Evolutionary conservation across 352 stramenopile genomes (phyloP).

Genomic region (Phytophthora ohioensis): DNA sequence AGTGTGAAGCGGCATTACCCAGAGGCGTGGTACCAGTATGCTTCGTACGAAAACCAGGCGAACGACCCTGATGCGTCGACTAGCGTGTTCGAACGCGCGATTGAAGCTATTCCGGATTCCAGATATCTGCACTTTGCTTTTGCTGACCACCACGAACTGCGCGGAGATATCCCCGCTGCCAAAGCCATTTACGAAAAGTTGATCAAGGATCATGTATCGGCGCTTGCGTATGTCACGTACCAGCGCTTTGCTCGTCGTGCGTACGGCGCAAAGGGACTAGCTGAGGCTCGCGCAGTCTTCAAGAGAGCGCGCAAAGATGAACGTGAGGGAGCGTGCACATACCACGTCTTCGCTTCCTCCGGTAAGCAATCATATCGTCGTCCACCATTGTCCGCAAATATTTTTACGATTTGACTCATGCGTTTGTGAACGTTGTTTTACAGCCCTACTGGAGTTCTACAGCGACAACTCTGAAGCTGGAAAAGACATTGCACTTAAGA

Average conservation of each 20-base stretch:
- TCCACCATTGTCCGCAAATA: not conserved
- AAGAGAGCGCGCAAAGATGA: conserved; percentile 86
- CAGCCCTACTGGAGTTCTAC: conserved; percentile 89
- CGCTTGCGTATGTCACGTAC: conserved; percentile 87
- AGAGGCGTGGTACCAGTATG: conserved; percentile 90
- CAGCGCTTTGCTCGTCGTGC: conserved; percentile 85
- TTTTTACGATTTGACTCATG: conserved; percentile 12
- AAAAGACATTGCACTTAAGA: conserved; percentile 90
- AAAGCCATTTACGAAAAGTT: conserved; percentile 87
- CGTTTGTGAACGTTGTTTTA: conserved; percentile 12
- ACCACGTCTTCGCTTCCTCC: conserved; percentile 85
- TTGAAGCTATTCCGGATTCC: conserved; percentile 86
- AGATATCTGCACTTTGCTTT: conserved; percentile 83
- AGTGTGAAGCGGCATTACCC: conserved; percentile 81
- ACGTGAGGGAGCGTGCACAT: conserved; percentile 81
- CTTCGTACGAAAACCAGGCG: conserved; percentile 79
- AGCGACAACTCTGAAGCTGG: conserved; percentile 82
- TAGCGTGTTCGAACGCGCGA: conserved; percentile 71
- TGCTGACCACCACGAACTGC: conserved; percentile 84
- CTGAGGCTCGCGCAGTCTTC: conserved; percentile 83
- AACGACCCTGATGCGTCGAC: conserved; percentile 78
- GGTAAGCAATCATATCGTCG: conserved; percentile 43
- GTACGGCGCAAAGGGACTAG: conserved; percentile 76
- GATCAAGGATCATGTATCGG: conserved; percentile 76
- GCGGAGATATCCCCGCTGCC: conserved; percentile 65